Evolutionary conservation across 1,139 yeast species (phyloP).

Genomic region (Pichiaceae sp.): DNA sequence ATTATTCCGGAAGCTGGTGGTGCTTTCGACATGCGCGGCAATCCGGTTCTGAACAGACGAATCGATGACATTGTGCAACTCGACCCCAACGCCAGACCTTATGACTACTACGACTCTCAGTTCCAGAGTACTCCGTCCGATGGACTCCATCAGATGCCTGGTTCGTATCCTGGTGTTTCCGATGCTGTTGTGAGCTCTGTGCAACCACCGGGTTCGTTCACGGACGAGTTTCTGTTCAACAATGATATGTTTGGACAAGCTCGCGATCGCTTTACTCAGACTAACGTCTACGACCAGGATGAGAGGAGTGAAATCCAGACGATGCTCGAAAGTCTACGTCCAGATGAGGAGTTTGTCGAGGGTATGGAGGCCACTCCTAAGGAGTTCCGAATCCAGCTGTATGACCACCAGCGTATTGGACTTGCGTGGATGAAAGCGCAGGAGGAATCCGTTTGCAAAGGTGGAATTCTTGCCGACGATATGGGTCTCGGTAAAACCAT

Average conservation of each 20-base stretch:
- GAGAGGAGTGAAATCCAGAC: not conserved
- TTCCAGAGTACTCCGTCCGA: too few species aligned
- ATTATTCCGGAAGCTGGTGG: not conserved
- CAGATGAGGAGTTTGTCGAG: constrained; percentile 42
- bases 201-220: not conserved
- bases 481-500: constrained; percentile 94
- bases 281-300: not conserved
- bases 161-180: not conserved
- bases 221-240: not conserved
- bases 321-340: constrained; percentile 12
- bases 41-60: not conserved
- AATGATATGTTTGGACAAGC: not conserved
- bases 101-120: too few species aligned
- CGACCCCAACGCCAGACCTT: too few species aligned
- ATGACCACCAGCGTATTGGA: constrained; percentile 84
- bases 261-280: not conserved
- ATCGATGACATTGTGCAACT: not conserved
- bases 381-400: constrained; percentile 52
- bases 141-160: not conserved
- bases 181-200: not conserved
- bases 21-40: not conserved
- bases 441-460: constrained; percentile 52
- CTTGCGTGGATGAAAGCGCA: constrained; percentile 69
- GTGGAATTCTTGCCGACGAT: constrained; percentile 87
- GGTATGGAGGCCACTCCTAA: constrained; percentile 63